Base-by-base conservation (phyloP, 805 yeast species). In the Myxozyma lipomycoides region DNA sequence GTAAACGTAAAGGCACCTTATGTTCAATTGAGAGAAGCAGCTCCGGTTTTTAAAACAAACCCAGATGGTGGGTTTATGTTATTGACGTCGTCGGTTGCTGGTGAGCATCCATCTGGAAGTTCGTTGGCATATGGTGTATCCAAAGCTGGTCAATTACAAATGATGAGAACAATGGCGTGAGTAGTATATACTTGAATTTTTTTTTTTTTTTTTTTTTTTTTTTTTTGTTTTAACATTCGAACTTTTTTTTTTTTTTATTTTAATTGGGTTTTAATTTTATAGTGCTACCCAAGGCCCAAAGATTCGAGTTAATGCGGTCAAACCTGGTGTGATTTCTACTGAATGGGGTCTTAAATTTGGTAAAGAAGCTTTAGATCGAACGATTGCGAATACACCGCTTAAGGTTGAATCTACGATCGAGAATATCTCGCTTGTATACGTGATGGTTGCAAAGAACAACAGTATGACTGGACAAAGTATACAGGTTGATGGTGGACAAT, bases 401-500 rank as follows among this genome's bases (percentile, higher is more conserved):
- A 49, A 53, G 44, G 35, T 32, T 9, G 45, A 37, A 23, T 23
- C 43, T 12, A 32, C 55, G 4, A 39, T 53, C n/a, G 52, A 48
- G 48, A 66, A 64, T 43, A 48, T 59, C 34, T 67, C 67, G 18
- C 54, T 55, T n/a, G 43, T 58, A 32, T 64, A 48, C 44, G 47
- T 62, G 21, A 40, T 61, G 43, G 48, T 62, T 34, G 64, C 65
- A 9, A 59, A 58, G 58, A 60, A 52, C 45, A 49, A 58, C 21
- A 49, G 58, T 15, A 40, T 51, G 22, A 64, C 67, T 15, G 67
- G 67, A 2, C 51, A 59, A 25, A 44, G 51, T 12, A 36, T 63
- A n/a, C 73, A 74, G 21, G 77, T 73, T 1, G 81, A 78, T 26
- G 60, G 58, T 2, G 76, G 76, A 17, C 51, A 32, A 43, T 51